Evolutionary conservation across 768 basidiomycete species (phyloP).

Genomic region (Boletus rubroflammeus): DNA sequence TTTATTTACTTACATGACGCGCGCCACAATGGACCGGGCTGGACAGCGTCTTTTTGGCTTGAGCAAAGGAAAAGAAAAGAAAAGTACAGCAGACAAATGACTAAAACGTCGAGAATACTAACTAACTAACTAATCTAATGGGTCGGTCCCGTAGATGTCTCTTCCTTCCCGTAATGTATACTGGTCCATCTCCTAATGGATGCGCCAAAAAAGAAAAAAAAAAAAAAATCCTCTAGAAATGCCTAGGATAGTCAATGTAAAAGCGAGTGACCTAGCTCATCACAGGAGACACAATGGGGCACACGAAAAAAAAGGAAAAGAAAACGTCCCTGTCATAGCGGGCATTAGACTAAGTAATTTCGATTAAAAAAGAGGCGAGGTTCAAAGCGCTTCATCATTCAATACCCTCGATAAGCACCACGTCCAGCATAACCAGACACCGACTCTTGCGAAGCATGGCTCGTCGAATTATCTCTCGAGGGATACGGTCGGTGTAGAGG

Average conservation of each 20-base stretch:
- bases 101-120: neutral
- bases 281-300: neutral
- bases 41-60: too few relatives aligned
- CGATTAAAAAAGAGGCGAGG: neutral
- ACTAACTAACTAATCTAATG: neutral
- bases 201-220: neutral
- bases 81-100: neutral
- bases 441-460: constrained; percentile 17
- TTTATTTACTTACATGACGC: too few relatives aligned
- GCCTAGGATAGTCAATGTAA: neutral
- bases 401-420: constrained; percentile 26
- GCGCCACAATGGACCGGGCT: neutral
- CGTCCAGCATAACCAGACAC: constrained; percentile 30
- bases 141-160: neutral
- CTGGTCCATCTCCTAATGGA: neutral
- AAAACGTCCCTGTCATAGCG: constrained; percentile 5
- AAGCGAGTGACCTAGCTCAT: neutral
- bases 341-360: constrained; percentile 10
- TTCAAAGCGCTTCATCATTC: neutral
- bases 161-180: constrained; percentile 3
- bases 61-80: neutral
- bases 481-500: constrained; percentile 57
- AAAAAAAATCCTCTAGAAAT: constrained; percentile 11
- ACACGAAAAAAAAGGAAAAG: neutral
- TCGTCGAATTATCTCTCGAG: constrained; percentile 12